phyloP scores from a whole-genome alignment of 176 grass and related monocot genomes.

The Chloris gayana region DNA sequence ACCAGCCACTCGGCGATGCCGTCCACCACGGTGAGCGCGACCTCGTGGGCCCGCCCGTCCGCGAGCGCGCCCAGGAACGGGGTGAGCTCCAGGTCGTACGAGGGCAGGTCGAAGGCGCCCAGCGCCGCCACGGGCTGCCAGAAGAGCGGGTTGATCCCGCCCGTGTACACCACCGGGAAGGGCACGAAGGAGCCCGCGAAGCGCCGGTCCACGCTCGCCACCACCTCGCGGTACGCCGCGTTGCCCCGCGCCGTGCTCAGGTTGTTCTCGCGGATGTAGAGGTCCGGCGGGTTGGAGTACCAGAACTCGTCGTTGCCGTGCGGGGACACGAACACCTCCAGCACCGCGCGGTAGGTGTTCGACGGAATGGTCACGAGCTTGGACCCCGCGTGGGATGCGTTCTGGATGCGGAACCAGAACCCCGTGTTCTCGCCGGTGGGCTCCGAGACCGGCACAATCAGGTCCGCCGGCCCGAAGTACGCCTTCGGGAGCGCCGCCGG shows the following conservation, averaged over 20 bases:
- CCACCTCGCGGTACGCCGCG: conserved; percentile 78
- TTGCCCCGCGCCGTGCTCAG: conserved; percentile 74
- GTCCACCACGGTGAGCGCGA: conserved; percentile 70
- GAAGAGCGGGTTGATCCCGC: conserved; percentile 94
- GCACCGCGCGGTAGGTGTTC: conserved; percentile 74
- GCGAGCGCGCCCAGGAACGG: conserved; percentile 76
- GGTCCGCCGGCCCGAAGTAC: conserved; percentile 59
- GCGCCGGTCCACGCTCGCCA: conserved; percentile 55
- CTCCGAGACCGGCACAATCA: conserved; percentile 74
- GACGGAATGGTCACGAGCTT: conserved; percentile 52
- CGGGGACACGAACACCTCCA: conserved; percentile 81
- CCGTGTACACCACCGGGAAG: conserved; percentile 84
- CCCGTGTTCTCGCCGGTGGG: conserved; percentile 32
- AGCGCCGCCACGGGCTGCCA: conserved; percentile 85
- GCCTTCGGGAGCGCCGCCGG: background rate
- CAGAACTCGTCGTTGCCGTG: conserved; percentile 92
- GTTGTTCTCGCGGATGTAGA: conserved; percentile 83
- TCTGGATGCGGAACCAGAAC: conserved; percentile 89
- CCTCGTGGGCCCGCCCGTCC: conserved; percentile 61
- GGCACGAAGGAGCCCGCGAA: conserved; percentile 82
- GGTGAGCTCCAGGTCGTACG: conserved; percentile 84
- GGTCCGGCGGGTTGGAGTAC: conserved; percentile 89
- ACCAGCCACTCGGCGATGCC: conserved; percentile 81
- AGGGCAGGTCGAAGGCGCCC: conserved; percentile 82
- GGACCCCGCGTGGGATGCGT: conserved; percentile 47